Evolutionary conservation across 306 rosid genomes (phyloP).

Genomic region (Alnus rubra): DNA sequence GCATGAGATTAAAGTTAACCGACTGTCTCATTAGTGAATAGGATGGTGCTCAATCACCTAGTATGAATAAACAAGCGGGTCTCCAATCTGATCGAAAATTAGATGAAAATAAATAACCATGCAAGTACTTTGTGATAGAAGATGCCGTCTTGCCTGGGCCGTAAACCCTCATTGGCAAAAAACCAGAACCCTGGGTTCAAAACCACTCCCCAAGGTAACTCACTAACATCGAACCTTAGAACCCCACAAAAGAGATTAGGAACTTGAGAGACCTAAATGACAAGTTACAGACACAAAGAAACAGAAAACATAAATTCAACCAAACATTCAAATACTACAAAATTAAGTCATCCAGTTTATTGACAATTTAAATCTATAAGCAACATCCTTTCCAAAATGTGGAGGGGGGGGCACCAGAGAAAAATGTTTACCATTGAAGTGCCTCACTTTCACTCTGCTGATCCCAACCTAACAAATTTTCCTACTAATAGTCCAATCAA

Average conservation of each 20-base stretch:
- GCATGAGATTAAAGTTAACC: conserved; percentile 26
- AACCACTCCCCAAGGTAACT: background rate
- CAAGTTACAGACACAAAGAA: background rate
- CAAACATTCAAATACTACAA: background rate
- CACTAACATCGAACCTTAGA: background rate
- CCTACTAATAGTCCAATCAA: background rate
- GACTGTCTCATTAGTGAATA: background rate
- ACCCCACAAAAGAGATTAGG: background rate
- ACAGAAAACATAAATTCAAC: background rate
- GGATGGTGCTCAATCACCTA: background rate
- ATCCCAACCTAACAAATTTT: background rate
- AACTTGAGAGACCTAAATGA: background rate
- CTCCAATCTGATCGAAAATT: background rate
- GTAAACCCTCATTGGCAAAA: background rate
- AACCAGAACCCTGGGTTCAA: background rate
- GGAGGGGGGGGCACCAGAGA: background rate
- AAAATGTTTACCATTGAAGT: background rate
- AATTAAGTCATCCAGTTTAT: background rate
- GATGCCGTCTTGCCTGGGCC: background rate
- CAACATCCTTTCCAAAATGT: background rate
- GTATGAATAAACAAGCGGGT: background rate
- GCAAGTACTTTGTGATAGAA: background rate
- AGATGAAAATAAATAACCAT: background rate
- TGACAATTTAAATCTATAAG: background rate
- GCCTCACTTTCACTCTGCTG: background rate